Percentiles rank a stretch among this genome's conserved stretches.
phyloP scores from a whole-genome alignment of 495 filamentous ascomycete genomes.

The Aspergillus haitiensis region DNA sequence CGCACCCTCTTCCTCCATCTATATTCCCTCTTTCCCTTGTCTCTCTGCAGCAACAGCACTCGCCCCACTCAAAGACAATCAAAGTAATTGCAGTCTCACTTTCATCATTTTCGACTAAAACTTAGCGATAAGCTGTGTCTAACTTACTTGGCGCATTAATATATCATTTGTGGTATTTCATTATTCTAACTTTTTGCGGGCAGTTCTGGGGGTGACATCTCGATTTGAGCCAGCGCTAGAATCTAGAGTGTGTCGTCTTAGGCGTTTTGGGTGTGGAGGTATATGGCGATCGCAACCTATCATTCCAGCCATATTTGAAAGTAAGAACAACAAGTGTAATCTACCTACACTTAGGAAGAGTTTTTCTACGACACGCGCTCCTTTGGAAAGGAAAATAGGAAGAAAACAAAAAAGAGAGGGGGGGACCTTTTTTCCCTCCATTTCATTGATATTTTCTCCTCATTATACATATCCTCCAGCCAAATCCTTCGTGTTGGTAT shows the following conservation, averaged over 20 bases:
- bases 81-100: no score
- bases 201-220: conserved; percentile 12
- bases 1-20: conserved; percentile 1
- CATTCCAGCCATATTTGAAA: conserved; percentile 3
- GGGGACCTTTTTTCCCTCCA: background rate
- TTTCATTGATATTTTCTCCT: background rate
- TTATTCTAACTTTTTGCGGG: conserved; percentile 18
- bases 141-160: background rate
- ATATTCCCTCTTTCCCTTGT: conserved; percentile 8
- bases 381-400: background rate
- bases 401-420: no score
- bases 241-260: conserved; percentile 17
- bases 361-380: background rate
- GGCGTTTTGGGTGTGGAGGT: conserved; percentile 7
- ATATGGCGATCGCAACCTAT: conserved; percentile 19
- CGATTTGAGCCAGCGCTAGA: conserved; percentile 13
- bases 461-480: conserved; percentile 6
- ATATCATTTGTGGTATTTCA: conserved; percentile 10
- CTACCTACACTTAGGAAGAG: background rate
- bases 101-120: background rate
- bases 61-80: no score
- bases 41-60: background rate
- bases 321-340: conserved; percentile 1
- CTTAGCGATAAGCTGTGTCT: conserved; percentile 6
- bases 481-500: conserved; percentile 3